Conservation (phyloP, 2,329 filamentous ascomycete species). For the Nemania diffusa region DNA sequence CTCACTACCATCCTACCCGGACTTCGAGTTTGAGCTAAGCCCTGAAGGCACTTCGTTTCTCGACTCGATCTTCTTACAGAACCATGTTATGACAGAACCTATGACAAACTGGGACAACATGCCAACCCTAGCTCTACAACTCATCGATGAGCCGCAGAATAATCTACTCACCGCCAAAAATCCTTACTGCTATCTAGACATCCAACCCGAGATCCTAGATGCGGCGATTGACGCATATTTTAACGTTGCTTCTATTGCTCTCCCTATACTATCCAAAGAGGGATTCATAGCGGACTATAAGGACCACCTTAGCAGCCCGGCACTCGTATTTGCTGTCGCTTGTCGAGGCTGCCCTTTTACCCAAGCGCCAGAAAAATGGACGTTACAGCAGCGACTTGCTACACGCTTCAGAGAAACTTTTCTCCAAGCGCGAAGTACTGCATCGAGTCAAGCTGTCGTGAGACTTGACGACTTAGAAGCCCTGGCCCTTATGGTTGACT, state of each 20-base stretch:
- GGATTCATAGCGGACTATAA: conserved; percentile 31
- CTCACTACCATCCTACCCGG: not conserved
- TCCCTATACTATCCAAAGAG: conserved; percentile 26
- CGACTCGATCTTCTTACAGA: conserved; percentile 29
- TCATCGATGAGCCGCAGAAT: not conserved
- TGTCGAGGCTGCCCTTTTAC: conserved; percentile 30
- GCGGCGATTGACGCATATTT: conserved; percentile 32
- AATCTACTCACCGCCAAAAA: not conserved
- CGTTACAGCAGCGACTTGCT: conserved; percentile 26
- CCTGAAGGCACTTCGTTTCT: conserved; percentile 15
- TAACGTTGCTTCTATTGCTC: conserved; percentile 20
- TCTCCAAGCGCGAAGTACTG: conserved; percentile 18
- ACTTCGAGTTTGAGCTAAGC: conserved; percentile 28
- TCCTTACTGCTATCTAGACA: conserved; percentile 15
- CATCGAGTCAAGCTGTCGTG: conserved; percentile 5
- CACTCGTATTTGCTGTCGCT: conserved; percentile 31
- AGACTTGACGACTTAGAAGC: conserved; percentile 33
- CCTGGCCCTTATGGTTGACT: conserved; percentile 30
- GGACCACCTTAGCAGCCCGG: conserved; percentile 7
- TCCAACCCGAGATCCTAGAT: conserved; percentile 10
- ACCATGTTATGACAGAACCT: conserved; percentile 11
- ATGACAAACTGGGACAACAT: not conserved
- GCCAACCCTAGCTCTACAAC: not conserved
- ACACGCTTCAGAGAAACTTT: conserved; percentile 28
- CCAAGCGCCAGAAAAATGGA: conserved; percentile 20